Conservation (phyloP, 2,329 filamentous ascomycete genomes). For the Ceratocystis smalleyi region DNA sequence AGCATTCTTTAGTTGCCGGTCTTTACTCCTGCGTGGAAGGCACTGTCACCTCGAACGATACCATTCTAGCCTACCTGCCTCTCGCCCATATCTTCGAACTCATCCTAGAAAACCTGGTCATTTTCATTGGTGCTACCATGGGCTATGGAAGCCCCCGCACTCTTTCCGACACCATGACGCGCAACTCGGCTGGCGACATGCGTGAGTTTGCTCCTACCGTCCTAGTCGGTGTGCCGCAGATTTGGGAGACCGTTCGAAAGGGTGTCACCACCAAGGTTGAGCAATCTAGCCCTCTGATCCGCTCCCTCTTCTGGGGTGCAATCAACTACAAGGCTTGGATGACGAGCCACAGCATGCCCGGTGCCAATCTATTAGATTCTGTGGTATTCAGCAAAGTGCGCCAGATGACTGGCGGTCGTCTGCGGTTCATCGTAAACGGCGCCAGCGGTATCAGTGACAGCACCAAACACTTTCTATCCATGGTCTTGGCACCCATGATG, state of each 20-base stretch:
- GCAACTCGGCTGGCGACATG: slow-evolving; percentile 87
- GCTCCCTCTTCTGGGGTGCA: slow-evolving; percentile 61
- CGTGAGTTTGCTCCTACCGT: slow-evolving; percentile 79
- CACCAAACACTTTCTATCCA: slow-evolving; percentile 78
- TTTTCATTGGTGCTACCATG: slow-evolving; percentile 81
- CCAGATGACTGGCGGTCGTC: slow-evolving; percentile 69
- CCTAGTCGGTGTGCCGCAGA: slow-evolving; percentile 84
- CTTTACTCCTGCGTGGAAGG: slow-evolving; percentile 62
- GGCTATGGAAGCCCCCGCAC: slow-evolving; percentile 88
- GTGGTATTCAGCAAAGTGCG: slow-evolving; percentile 88
- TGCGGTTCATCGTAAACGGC: slow-evolving; percentile 87
- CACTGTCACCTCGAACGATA: slow-evolving; percentile 61
- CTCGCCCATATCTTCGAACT: slow-evolving; percentile 95
- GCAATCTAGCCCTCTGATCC: slow-evolving; percentile 50
- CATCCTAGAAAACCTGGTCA: slow-evolving; percentile 77
- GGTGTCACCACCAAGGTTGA: slow-evolving; percentile 72
- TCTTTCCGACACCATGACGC: slow-evolving; percentile 68
- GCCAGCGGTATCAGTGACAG: slow-evolving; percentile 79
- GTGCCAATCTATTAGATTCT: slow-evolving; percentile 56
- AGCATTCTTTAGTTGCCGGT: slow-evolving; percentile 46
- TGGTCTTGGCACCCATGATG: slow-evolving; percentile 89
- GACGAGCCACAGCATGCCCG: slow-evolving; percentile 43
- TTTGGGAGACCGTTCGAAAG: slow-evolving; percentile 97
- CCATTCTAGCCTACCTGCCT: slow-evolving; percentile 77
- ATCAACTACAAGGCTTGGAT: slow-evolving; percentile 45